A percentile compares a stretch with the other conserved stretches of the same genome.
Evolutionary conservation across 1,139 yeast species (phyloP).

Genomic region (Hanseniaspora uvarum): DNA sequence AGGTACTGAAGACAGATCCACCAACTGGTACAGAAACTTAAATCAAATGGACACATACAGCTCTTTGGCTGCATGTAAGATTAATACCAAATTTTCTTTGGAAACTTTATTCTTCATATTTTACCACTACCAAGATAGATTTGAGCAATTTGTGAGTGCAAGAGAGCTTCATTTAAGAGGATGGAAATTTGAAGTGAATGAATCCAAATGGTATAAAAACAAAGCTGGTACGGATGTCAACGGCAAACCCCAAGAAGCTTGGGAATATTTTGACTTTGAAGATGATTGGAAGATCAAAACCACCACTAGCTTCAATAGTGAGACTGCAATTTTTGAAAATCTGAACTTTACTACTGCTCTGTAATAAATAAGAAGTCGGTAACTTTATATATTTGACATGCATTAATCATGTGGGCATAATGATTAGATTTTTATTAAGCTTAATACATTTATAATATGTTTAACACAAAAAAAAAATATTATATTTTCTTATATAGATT

Average conservation of each 20-base stretch:
- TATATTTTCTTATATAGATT: slow-evolving; percentile 27
- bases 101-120: slow-evolving; percentile 89
- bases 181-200: slow-evolving; percentile 74
- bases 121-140: slow-evolving; percentile 61
- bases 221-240: neutral
- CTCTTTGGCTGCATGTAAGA: slow-evolving; percentile 30
- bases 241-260: neutral
- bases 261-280: slow-evolving; percentile 26
- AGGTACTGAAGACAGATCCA: slow-evolving; percentile 9
- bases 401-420: neutral
- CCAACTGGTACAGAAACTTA: slow-evolving; percentile 37
- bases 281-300: slow-evolving; percentile 22
- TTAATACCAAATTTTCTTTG: slow-evolving; percentile 65
- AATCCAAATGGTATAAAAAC: slow-evolving; percentile 66
- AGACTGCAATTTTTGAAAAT: slow-evolving; percentile 11
- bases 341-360: slow-evolving; percentile 2
- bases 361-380: neutral
- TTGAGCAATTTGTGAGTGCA: slow-evolving; percentile 73
- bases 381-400: neutral
- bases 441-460: neutral
- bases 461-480: neutral
- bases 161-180: slow-evolving; percentile 70
- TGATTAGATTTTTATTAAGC: no score
- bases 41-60: slow-evolving; percentile 30
- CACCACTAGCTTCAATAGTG: neutral